Conservation (phyloP, 2,329 filamentous ascomycete species). For the Zymoseptoria crescenta region DNA sequence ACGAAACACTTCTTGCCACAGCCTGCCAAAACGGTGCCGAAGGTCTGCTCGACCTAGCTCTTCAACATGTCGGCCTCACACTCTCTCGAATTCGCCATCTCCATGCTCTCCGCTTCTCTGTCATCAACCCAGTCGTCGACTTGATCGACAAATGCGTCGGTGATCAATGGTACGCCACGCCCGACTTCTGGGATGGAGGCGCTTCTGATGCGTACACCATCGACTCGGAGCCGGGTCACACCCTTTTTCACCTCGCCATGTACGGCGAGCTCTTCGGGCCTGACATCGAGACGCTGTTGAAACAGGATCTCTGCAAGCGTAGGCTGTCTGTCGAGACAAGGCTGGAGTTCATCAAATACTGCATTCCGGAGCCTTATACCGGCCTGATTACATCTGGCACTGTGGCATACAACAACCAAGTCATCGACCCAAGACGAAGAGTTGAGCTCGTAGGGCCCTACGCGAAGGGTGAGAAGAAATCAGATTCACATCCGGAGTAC, state of each 20-base stretch:
- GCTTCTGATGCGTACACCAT: constrained; percentile 26
- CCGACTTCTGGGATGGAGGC: constrained; percentile 29
- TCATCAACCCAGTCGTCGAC: constrained; percentile 29
- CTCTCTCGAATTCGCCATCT: constrained; percentile 27
- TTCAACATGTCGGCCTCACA: constrained; percentile 26
- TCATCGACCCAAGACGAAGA: constrained; percentile 9
- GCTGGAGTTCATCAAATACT: constrained; percentile 28
- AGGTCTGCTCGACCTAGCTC: constrained; percentile 25
- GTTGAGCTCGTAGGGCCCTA: constrained; percentile 15
- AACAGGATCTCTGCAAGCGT: constrained; percentile 1
- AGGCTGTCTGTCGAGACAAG: constrained; percentile 18
- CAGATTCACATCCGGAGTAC: not conserved
- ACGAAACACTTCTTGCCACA: constrained; percentile 18
- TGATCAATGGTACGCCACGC: constrained; percentile 21
- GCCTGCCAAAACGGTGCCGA: constrained; percentile 26
- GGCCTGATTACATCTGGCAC: not conserved
- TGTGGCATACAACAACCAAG: not conserved
- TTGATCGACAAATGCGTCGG: constrained; percentile 30
- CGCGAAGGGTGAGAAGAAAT: constrained; percentile 4
- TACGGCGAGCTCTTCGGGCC: constrained; percentile 29
- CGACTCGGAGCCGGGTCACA: constrained; percentile 16
- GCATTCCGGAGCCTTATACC: constrained; percentile 20
- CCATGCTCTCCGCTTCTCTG: constrained; percentile 23
- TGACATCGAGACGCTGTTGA: constrained; percentile 20
- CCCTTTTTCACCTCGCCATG: constrained; percentile 28